Evolutionary conservation across 768 basidiomycete genomes (phyloP).

Genomic region (Steccherinum ochraceum): DNA sequence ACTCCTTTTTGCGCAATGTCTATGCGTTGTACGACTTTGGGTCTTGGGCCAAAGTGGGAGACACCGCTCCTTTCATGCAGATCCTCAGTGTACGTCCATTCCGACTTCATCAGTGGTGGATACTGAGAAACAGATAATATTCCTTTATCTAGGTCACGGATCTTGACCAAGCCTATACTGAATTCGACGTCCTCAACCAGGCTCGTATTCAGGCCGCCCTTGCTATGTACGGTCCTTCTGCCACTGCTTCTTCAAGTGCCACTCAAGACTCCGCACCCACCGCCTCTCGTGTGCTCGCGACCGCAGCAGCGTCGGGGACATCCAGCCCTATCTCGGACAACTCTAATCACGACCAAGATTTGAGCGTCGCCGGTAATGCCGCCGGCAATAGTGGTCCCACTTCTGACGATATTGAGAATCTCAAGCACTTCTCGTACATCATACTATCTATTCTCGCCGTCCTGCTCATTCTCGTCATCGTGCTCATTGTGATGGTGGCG

Average conservation of each 20-base stretch:
- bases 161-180: not conserved
- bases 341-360: not conserved
- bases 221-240: not conserved
- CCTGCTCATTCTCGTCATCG: constrained; percentile 4
- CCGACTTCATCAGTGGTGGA: not conserved
- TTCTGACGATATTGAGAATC: constrained; percentile 1
- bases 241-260: not conserved
- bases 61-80: constrained; percentile 7
- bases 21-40: constrained; percentile 17
- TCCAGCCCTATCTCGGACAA: not conserved
- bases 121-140: not conserved
- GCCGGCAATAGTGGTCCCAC: not conserved
- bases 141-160: constrained; percentile 1
- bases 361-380: not conserved
- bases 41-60: not conserved
- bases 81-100: constrained; percentile 10
- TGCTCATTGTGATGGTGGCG: not conserved
- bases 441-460: constrained; percentile 7
- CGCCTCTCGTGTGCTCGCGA: not conserved
- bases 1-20: constrained; percentile 14
- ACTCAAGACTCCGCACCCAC: not conserved
- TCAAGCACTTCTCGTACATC: constrained; percentile 5
- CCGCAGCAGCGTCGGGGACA: not conserved
- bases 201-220: not conserved
- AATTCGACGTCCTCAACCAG: constrained; percentile 5